Base-by-base conservation (phyloP, 768 basidiomycete species). In the Phaeotremella fagi region DNA sequence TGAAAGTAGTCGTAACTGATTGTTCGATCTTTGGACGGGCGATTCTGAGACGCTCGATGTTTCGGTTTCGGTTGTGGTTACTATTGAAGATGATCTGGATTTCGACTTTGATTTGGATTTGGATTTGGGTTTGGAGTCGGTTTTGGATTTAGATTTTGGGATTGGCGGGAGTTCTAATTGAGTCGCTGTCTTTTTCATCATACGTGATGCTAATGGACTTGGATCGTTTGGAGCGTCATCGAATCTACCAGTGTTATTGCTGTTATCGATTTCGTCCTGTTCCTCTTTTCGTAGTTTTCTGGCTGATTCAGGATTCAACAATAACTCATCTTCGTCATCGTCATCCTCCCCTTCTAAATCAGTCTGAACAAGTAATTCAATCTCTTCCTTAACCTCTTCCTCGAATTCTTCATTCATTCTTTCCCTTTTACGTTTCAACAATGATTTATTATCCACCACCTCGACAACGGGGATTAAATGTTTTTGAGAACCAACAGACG, bases 301-400 rank as follows among this genome's bases (percentile, higher is more conserved):
- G 16, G 62, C 65, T 14, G 55, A 42, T 45, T 62, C 63, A 20
- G 67, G 68, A 38, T 47, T 57, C 15, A 65, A 47, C 15, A 66
- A 37, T 20, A 63, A 33, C 38, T 54, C 59, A 31, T 63, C 66
- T 18, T 57, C 55, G n/a, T 35, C 43, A 2, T 41, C 50, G 29
- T 48, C 48, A 24, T 52, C 18, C 11, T 27, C 27, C 22, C 25
- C 22, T 12, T 20, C 2, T 20, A 48, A 20, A 15, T 35, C 46
- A n/a, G n/a, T n/a, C n/a, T n/a, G n/a, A n/a, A n/a, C n/a, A 15
- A 18, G 4, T 24, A 16, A 3, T 7, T 24, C 51, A 3, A 20
- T 37, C n/a, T 43, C 41, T 38, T 37, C 26, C 23, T 54, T 47
- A 15, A 29, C 54, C 20, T 50, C 20, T 4, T 38, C 37, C 38